Conservation (phyloP, 176 grass and related monocot species). For the Rhynchospora breviuscula region DNA sequence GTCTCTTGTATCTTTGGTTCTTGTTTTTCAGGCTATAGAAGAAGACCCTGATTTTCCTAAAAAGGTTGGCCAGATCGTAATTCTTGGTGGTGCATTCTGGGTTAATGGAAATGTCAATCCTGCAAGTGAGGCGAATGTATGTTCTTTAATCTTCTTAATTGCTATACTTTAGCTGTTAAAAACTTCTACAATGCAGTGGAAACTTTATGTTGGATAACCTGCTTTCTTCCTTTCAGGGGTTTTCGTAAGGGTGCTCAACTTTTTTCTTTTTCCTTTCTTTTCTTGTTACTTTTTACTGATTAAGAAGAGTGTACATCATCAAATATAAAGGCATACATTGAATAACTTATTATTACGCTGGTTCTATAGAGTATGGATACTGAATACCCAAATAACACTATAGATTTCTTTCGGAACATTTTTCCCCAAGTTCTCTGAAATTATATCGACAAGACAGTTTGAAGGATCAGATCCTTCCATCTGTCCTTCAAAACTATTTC, state of each 20-base stretch:
- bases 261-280: background rate
- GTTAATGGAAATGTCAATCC: conserved; percentile 98
- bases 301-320: background rate
- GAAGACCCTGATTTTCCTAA: conserved; percentile 63
- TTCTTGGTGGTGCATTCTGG: conserved; percentile 90
- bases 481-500: background rate
- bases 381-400: background rate
- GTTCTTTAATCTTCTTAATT: conserved; percentile 16
- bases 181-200: background rate
- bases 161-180: background rate
- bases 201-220: background rate
- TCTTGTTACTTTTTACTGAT: background rate
- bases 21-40: conserved; percentile 52
- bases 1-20: background rate
- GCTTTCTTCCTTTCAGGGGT: background rate
- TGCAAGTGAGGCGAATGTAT: conserved; percentile 83
- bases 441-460: background rate
- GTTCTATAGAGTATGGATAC: background rate
- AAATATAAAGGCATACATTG: background rate
- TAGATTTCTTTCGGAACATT: background rate
- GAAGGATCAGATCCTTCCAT: background rate
- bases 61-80: conserved; percentile 86
- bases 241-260: background rate
- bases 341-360: background rate
- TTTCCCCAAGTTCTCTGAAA: background rate